phyloP scores from a whole-genome alignment of 1,284 basidiomycete species.

The Cystobasidium pallidum region DNA sequence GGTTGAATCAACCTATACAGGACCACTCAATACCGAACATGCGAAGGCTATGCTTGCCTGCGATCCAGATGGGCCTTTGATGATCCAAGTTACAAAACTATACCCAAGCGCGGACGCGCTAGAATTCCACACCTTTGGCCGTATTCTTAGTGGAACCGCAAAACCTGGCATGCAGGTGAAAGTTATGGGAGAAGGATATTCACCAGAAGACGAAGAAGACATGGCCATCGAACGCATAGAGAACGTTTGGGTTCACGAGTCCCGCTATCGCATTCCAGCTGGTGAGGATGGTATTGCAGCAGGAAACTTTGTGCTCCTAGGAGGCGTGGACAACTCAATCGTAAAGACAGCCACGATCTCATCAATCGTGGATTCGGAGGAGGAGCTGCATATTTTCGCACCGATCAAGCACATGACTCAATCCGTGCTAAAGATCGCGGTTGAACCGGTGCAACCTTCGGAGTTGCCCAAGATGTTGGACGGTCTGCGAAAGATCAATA shows the following conservation, averaged over 20 bases:
- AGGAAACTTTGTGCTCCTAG: slow-evolving; percentile 88
- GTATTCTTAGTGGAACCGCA: slow-evolving; percentile 89
- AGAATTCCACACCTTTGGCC: slow-evolving; percentile 92
- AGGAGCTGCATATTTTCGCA: slow-evolving; percentile 87
- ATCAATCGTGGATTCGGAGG: slow-evolving; percentile 66
- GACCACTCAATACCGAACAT: slow-evolving; percentile 77
- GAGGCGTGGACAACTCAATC: slow-evolving; percentile 91
- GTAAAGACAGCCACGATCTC: slow-evolving; percentile 92
- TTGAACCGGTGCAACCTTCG: slow-evolving; percentile 95
- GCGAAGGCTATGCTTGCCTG: slow-evolving; percentile 79
- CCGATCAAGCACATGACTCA: slow-evolving; percentile 96
- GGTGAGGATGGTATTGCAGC: slow-evolving; percentile 84
- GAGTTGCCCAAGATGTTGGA: slow-evolving; percentile 99
- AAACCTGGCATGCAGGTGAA: slow-evolving; percentile 81
- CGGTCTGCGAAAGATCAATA: slow-evolving; percentile 94
- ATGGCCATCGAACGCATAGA: slow-evolving; percentile 87
- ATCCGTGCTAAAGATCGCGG: slow-evolving; percentile 97
- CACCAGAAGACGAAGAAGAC: slow-evolving; percentile 97
- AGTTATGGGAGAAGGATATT: slow-evolving; percentile 96
- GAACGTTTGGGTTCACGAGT: slow-evolving; percentile 84
- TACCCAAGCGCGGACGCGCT: slow-evolving; percentile 95
- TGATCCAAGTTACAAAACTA: slow-evolving; percentile 90
- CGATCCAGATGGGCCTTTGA: slow-evolving; percentile 80
- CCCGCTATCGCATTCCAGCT: slow-evolving; percentile 73
- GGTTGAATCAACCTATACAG: slow-evolving; percentile 81